Evolutionary conservation across 1,284 basidiomycete species (phyloP).

Genomic region (Hymenochaete sp.): DNA sequence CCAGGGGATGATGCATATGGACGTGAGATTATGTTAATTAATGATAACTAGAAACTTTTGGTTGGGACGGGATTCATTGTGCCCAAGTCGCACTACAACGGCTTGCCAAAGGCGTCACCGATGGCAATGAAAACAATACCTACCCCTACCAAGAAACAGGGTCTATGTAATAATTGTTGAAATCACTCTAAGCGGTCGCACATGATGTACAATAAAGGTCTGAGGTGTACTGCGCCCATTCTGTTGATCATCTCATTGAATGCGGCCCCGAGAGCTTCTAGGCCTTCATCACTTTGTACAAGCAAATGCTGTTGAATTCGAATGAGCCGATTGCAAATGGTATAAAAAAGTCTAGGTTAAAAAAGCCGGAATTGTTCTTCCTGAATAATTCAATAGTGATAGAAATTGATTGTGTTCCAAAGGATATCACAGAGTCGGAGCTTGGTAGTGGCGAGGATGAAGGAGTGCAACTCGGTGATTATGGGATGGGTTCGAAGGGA

Average conservation of each 20-base stretch:
- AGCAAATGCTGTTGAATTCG: conserved; percentile 67
- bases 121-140: conserved; percentile 23
- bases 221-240: conserved; percentile 92
- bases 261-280: conserved; percentile 66
- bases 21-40: too few relatives aligned
- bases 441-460: conserved; percentile 38
- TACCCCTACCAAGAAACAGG: conserved; percentile 70
- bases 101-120: not conserved
- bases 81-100: too few relatives aligned
- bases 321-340: conserved; percentile 83
- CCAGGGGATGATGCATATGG: too few relatives aligned
- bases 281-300: conserved; percentile 48
- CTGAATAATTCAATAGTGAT: conserved; percentile 95
- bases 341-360: conserved; percentile 99
- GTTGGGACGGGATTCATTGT: too few relatives aligned
- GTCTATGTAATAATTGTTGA: conserved; percentile 62
- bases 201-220: conserved; percentile 74
- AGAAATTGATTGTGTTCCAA: conserved; percentile 80
- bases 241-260: conserved; percentile 83
- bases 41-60: too few relatives aligned
- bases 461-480: too few relatives aligned
- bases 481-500: conserved; percentile 7
- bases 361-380: conserved; percentile 98
- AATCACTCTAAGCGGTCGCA: conserved; percentile 65
- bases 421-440: conserved; percentile 77